Evolutionary conservation across 306 rosid species (phyloP).

Genomic region (Pterocarpus santalinus): DNA sequence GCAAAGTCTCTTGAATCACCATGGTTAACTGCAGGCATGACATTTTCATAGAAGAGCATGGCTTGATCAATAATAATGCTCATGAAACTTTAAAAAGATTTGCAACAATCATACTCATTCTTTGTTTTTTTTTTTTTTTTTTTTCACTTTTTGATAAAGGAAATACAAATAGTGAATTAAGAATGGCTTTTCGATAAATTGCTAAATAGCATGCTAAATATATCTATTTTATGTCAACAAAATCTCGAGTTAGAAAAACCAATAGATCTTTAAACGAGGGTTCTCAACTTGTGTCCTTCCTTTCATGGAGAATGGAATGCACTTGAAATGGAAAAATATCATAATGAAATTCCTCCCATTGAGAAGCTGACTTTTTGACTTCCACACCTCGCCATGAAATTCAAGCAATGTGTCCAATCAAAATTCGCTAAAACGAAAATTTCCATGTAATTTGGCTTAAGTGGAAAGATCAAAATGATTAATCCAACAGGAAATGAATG

Average conservation of each 20-base stretch:
- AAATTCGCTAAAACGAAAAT: background rate
- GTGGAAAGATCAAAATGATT: too few species aligned
- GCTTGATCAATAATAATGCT: background rate
- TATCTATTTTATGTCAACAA: background rate
- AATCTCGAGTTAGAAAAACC: background rate
- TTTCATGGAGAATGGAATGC: background rate
- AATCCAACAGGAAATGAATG: too few species aligned
- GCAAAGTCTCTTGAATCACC: conserved; percentile 80
- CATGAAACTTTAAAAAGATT: background rate
- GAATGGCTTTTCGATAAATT: background rate
- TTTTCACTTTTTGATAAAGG: background rate
- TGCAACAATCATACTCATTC: background rate
- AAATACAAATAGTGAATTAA: background rate
- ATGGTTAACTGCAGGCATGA: conserved; percentile 61
- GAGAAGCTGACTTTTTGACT: too few species aligned
- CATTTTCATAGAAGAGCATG: background rate
- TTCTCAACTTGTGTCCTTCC: background rate
- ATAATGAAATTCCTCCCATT: too few species aligned
- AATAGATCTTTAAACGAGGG: background rate
- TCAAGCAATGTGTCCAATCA: background rate
- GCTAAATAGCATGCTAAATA: background rate
- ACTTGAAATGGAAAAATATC: background rate
- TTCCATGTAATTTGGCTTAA: background rate
- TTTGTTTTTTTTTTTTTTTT: too few species aligned
- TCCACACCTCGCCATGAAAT: too few species aligned